Conservation (phyloP, 1,139 yeast genomes). For the Geotrichum bryndzae region DNA sequence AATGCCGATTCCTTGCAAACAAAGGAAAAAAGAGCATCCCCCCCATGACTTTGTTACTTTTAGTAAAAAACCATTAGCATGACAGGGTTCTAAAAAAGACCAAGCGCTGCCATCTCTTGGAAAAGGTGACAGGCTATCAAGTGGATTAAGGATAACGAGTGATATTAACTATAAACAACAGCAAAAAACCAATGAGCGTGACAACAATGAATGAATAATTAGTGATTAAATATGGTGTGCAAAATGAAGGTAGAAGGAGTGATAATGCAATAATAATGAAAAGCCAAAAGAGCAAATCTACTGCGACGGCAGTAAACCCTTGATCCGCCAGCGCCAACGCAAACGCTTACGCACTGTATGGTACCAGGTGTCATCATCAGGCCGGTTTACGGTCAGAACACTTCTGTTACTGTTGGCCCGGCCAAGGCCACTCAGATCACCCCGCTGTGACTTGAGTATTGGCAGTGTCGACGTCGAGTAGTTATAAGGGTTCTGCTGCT, state of each 20-base stretch:
- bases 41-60: too few species aligned
- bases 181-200: neutral
- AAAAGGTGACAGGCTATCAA: too few species aligned
- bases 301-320: constrained; percentile 8
- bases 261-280: neutral
- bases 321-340: constrained; percentile 15
- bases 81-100: too few species aligned
- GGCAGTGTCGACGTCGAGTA: neutral
- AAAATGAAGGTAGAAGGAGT: neutral
- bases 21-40: too few species aligned
- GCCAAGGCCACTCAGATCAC: neutral
- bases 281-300: neutral
- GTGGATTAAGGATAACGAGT: neutral
- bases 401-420: neutral
- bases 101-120: too few species aligned
- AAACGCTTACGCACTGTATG: constrained; percentile 4
- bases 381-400: neutral
- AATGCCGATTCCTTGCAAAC: too few species aligned
- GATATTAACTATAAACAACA: neutral
- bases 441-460: neutral
- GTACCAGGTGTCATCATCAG: constrained; percentile 5
- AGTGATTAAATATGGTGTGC: neutral
- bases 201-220: neutral
- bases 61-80: too few species aligned
- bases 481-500: neutral